Conservation (phyloP, 2,329 filamentous ascomycete species). For the Cryphonectria japonica region DNA sequence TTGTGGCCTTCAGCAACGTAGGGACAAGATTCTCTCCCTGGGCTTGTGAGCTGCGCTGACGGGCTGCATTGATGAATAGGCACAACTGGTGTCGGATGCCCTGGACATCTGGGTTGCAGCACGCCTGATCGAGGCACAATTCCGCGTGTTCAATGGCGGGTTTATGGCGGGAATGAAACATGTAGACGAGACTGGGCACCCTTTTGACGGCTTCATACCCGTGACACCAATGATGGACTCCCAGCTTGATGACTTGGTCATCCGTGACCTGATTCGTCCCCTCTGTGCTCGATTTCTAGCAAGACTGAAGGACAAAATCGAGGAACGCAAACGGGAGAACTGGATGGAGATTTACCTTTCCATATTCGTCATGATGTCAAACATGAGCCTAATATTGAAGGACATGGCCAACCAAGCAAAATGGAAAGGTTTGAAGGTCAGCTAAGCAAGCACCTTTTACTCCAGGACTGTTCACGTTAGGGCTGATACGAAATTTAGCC, state of each 20-base stretch:
- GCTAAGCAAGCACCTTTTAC: not conserved
- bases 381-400: slow-evolving; percentile 2
- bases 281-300: not conserved
- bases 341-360: not conserved
- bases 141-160: not conserved
- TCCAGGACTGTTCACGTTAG: not conserved
- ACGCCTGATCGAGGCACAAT: not conserved
- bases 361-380: slow-evolving; percentile 2
- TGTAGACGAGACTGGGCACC: not conserved
- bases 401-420: not conserved
- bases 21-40: not conserved
- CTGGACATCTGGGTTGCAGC: not conserved
- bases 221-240: slow-evolving; percentile 1
- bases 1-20: not conserved
- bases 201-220: not conserved
- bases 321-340: not conserved
- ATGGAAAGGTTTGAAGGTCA: slow-evolving; percentile 1
- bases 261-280: not conserved
- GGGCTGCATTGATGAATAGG: not conserved
- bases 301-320: not conserved
- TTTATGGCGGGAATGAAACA: not conserved
- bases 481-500: not conserved
- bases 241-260: not conserved
- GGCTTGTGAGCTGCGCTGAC: not conserved
- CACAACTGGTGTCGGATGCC: not conserved